Base-by-base conservation (phyloP, 2,329 filamentous ascomycete species). In the Fusarium tjaetaba region DNA sequence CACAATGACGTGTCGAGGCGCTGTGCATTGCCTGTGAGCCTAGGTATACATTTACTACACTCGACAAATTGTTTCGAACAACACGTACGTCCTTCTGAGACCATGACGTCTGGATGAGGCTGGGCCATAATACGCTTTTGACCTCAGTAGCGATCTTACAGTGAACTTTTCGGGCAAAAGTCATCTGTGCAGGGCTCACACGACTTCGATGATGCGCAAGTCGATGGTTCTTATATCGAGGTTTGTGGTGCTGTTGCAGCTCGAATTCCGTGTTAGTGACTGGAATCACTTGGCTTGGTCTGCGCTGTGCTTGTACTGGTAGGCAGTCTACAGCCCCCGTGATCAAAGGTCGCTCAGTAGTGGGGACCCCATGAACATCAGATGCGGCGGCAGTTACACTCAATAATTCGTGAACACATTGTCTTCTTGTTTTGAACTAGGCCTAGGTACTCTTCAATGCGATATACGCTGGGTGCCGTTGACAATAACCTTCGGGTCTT, bases 1-100 rank as follows among this genome's bases (percentile, higher is more conserved):
- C 57, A 68, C 38, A 28, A 34, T 53, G n/a, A 60, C 70, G 71
- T 60, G 48, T 61, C 55, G n/a, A 30, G 55, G 72, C 73, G 68
- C 66, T 71, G 48, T 38, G 20, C 20, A 30, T 30, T 28, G 38
- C 36, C 46, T 56, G 68, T 78, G 48, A 79, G 77, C 42, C 30
- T 45, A 30, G 30, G 30, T 30, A 38, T 46, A 53, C 32, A 53
- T 48, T 48, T 28, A 43, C 30, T 32, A 41, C 26, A 26, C 14
- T 36, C 26, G 26, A 36, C 26, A 24, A 24, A 48, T 38, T 28
- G 45, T 56, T 53, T 59, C 32, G 49, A 38, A 64, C 55, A 68
- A 59, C 43, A 78, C 79, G 55, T 77, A 81, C 79, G 69, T 65
- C 75, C 63, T 66, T 73, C 71, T 51, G 74, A 71, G 63, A 78